Base-by-base conservation (phyloP, 768 basidiomycete species). In the Kwoniella botswanensis region DNA sequence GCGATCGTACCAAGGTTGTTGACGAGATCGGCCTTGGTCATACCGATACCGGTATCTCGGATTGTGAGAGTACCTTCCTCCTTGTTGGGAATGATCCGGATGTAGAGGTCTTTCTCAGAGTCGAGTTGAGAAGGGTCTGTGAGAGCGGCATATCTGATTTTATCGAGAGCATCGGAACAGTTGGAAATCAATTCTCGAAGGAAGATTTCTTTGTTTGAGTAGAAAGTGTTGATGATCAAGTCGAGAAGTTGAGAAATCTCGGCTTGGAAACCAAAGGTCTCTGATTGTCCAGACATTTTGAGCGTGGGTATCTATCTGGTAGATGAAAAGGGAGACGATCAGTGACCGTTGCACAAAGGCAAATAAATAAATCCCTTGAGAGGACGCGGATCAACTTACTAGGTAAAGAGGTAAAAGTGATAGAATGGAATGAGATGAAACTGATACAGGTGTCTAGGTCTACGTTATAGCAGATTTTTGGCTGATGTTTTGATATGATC, bases 131-230 rank as follows among this genome's bases (percentile, higher is more conserved):
- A 87, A 35, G 95, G 91, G 79, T 98, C 93, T 75, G 96, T 99
- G 76, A 98, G 88, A 65, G 97, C 96, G 43, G 92, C 89, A 85
- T 98, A 99, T 59, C 97, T 93, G 82, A 98, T 92, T 88, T 98
- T 98, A 87, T 99, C 97, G 85, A 98, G 90, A 61, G 97, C 97
- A 89, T 98, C 97, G 71, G 97, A 98, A 75, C 87, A 86, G 87
- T 98, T 98, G 75, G 96, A 98, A 66, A 85, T 98, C 78, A 98
- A 74, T 86, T 98, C 97, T 84, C 97, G 93, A 78, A 99, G 91
- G 90, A 98, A 98, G 85, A 99, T 98, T 87, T 98, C 96, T 88
- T 99, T 99, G 91, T 99, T 98, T 73, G 94, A 97, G 90, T 98
- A 99, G 90, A 98, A 98, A 74, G 96, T 98, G 88, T 98, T 98